phyloP scores from a whole-genome alignment of 495 filamentous ascomycete species.

The Hypoxylon fuscum region DNA sequence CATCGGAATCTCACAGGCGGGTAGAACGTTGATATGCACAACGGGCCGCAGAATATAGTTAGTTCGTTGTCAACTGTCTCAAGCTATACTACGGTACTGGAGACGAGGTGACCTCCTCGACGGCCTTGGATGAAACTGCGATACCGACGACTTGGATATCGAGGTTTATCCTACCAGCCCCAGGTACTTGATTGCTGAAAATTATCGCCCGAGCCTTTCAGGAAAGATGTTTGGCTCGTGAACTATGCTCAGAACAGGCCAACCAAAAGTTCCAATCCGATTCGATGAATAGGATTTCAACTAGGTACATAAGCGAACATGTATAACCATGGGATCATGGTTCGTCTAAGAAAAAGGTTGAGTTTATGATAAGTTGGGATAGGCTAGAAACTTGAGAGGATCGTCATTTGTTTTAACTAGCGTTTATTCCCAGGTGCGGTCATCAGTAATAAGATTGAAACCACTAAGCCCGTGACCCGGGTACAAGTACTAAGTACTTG shows the following conservation, averaged over 20 bases:
- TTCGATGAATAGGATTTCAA: no score
- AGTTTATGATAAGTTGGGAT: slow-evolving; percentile 1
- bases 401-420: slow-evolving; percentile 37
- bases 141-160: slow-evolving; percentile 8
- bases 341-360: no score
- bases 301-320: no score
- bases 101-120: background rate
- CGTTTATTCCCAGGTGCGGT: slow-evolving; percentile 16
- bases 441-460: slow-evolving; percentile 31
- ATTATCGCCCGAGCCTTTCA: no score
- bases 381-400: slow-evolving; percentile 21
- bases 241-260: no score
- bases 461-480: slow-evolving; percentile 17
- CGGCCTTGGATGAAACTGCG: slow-evolving; percentile 3
- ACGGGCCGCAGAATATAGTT: slow-evolving; percentile 15
- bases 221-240: no score
- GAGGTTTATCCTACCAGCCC: background rate
- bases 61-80: slow-evolving; percentile 16
- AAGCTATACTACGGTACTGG: slow-evolving; percentile 1
- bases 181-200: no score
- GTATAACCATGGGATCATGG: no score
- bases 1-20: slow-evolving; percentile 26
- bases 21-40: slow-evolving; percentile 15
- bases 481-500: slow-evolving; percentile 26
- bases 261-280: no score